Conservation (phyloP, 1,284 basidiomycete species). For the Fomes fomentarius region DNA sequence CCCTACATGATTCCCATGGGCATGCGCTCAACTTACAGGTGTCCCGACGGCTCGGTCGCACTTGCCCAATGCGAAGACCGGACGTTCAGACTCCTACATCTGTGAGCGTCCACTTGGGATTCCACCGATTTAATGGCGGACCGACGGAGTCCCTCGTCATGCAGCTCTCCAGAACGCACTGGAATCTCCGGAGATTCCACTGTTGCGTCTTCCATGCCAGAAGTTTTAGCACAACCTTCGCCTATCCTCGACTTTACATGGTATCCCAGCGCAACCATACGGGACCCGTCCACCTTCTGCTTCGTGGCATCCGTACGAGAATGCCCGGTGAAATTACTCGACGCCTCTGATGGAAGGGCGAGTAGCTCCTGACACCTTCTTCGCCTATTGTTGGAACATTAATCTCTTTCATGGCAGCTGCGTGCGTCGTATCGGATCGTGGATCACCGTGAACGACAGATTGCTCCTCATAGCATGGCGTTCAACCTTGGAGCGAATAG, state of each 20-base stretch:
- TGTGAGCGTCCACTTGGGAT: slow-evolving; percentile 34
- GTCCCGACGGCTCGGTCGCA: slow-evolving; percentile 61
- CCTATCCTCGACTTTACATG: slow-evolving; percentile 78
- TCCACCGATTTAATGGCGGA: too few relatives aligned
- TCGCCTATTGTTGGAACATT: slow-evolving; percentile 3
- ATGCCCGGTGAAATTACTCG: slow-evolving; percentile 80
- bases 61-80: slow-evolving; percentile 66
- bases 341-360: slow-evolving; percentile 79
- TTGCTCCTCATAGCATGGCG: slow-evolving; percentile 82
- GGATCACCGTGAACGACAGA: slow-evolving; percentile 86
- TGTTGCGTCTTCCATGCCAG: slow-evolving; percentile 5
- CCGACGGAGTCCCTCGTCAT: neutral
- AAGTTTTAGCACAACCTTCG: slow-evolving; percentile 52
- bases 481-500: slow-evolving; percentile 74
- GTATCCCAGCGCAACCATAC: slow-evolving; percentile 75
- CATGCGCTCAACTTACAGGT: slow-evolving; percentile 46
- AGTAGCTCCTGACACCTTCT: slow-evolving; percentile 26
- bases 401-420: slow-evolving; percentile 47
- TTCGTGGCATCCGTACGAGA: slow-evolving; percentile 83
- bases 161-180: slow-evolving; percentile 23
- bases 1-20: neutral
- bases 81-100: slow-evolving; percentile 50
- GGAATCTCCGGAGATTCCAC: slow-evolving; percentile 12
- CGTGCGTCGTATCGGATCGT: slow-evolving; percentile 91
- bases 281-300: slow-evolving; percentile 70